Percentiles rank a stretch among this genome's conserved stretches.
Evolutionary conservation across 2,329 filamentous ascomycete species (phyloP).

Genomic region (Trichoderma cornu-damae): DNA sequence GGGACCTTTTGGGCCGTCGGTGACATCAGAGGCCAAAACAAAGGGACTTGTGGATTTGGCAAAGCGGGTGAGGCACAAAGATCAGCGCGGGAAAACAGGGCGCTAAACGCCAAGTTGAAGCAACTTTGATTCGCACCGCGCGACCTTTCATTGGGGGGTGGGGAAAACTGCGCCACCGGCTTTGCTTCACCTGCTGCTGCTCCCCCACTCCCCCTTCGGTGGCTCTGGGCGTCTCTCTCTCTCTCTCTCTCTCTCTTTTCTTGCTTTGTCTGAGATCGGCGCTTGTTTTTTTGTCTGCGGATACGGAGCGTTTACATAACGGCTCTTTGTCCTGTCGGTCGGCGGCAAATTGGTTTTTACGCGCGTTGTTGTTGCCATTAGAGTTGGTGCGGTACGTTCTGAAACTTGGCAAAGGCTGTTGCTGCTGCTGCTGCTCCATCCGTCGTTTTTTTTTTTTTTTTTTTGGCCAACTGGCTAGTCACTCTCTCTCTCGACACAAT

Average conservation of each 20-base stretch:
- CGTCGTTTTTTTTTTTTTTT: too few species aligned
- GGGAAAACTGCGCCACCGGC: neutral
- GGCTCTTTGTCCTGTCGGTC: too few species aligned
- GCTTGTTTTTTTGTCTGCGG: too few species aligned
- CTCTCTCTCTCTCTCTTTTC: neutral
- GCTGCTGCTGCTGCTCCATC: too few species aligned
- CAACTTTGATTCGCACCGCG: slow-evolving; percentile 7
- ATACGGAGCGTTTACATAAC: too few species aligned
- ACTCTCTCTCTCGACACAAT: too few species aligned
- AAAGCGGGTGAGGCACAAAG: slow-evolving; percentile 16
- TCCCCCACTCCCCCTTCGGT: slow-evolving; percentile 7
- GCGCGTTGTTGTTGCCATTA: too few species aligned
- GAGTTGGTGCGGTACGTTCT: too few species aligned
- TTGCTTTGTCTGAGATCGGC: neutral
- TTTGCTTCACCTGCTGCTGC: slow-evolving; percentile 6
- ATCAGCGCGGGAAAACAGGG: slow-evolving; percentile 18
- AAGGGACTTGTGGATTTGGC: neutral
- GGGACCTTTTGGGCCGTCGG: slow-evolving; percentile 2
- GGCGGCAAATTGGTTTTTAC: too few species aligned
- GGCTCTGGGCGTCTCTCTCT: slow-evolving; percentile 4
- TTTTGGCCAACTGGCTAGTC: too few species aligned
- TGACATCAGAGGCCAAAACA: slow-evolving; percentile 19
- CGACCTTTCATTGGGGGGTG: slow-evolving; percentile 8
- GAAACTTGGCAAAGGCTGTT: too few species aligned
- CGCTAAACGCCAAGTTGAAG: slow-evolving; percentile 1